A percentile compares a stretch with the other conserved stretches of the same genome.
Evolutionary conservation across 2,329 filamentous ascomycete species (phyloP).

Genomic region (Triangularia verruculosa): DNA sequence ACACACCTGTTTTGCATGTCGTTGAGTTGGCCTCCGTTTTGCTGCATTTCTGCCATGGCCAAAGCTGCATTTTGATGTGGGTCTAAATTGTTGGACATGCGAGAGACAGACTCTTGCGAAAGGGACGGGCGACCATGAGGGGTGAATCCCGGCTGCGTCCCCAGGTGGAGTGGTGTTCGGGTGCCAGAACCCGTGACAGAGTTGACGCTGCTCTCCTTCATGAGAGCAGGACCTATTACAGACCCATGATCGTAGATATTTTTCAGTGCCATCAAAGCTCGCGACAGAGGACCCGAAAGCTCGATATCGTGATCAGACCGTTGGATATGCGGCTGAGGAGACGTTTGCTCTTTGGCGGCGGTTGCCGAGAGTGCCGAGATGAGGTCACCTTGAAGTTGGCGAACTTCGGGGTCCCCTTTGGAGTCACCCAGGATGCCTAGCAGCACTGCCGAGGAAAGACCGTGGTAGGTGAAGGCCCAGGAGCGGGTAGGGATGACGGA

Average conservation of each 20-base stretch:
- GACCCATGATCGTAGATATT: conserved; percentile 66
- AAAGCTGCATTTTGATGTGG: conserved; percentile 61
- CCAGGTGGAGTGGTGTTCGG: conserved; percentile 40
- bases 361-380: conserved; percentile 63
- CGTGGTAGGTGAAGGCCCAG: conserved; percentile 67
- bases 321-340: conserved; percentile 51
- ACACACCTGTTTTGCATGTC: conserved; percentile 42
- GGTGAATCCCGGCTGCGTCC: conserved; percentile 21
- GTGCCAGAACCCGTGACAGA: conserved; percentile 41
- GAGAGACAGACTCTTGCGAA: conserved; percentile 5
- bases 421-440: conserved; percentile 63
- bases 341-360: conserved; percentile 58
- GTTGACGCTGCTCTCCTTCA: conserved; percentile 44
- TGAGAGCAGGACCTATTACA: conserved; percentile 47
- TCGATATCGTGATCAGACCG: conserved; percentile 60
- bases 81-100: conserved; percentile 36
- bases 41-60: conserved; percentile 65
- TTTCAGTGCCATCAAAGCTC: conserved; percentile 58
- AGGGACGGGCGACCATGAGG: conserved; percentile 11
- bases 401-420: conserved; percentile 60
- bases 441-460: conserved; percentile 62
- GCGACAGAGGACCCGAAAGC: conserved; percentile 58
- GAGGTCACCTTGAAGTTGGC: conserved; percentile 61
- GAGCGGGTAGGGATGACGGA: conserved; percentile 64
- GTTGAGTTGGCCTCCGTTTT: conserved; percentile 51